Evolutionary conservation across 139 green algal species (phyloP), one percentile per base, ranked within the genome.

Genomic region (Mychonastes homosphaera): DNA sequence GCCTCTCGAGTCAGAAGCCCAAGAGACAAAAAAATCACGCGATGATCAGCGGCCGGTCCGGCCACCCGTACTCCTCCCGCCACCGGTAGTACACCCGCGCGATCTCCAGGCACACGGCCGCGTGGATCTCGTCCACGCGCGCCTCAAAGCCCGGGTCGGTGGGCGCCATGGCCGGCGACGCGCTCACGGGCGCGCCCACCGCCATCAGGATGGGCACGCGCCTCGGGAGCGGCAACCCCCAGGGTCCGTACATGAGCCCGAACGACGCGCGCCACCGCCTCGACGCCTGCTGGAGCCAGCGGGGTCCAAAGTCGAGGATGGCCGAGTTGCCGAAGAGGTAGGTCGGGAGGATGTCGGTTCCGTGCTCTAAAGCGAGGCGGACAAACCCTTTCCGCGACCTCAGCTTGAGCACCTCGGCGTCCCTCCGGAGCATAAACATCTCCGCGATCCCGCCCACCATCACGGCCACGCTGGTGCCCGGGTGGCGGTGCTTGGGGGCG

Each of bases 381-480:
- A 58, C 29, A 44, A 43, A 58, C 38, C 64, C 64, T 41, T 71
- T 71, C 39, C 64, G 55, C 48, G 54, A 28, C 35, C 44, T 49
- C 38, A 71, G 56, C 36, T 71, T 65, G 30, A 71, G 50, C 36
- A 48, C 48, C 56, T 71, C 64, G 12, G 41, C 16, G 44, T 65
- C 39, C 6, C 35, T 26, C 2, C 30, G 30, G 23, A 57, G 46
- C 55, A 71, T 64, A 28, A 61, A 71, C 62, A 69, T 69, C 62
- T 69, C 62, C 19, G 64, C 64, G 23, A 70, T 70, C 29, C 63
- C 63, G 26, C 63, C 63, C 27, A 63, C 53, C 28, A 70, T 70
- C 8, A 70, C 34, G 3, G 45, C 63, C n/a, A 70, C 53, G 2
- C 26, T 38, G 33, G 58, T 48, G 24, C 58, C 58, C 0, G 33